phyloP scores from a whole-genome alignment of 176 grass and related monocot species.

The Hsuehochloa calcarea region DNA sequence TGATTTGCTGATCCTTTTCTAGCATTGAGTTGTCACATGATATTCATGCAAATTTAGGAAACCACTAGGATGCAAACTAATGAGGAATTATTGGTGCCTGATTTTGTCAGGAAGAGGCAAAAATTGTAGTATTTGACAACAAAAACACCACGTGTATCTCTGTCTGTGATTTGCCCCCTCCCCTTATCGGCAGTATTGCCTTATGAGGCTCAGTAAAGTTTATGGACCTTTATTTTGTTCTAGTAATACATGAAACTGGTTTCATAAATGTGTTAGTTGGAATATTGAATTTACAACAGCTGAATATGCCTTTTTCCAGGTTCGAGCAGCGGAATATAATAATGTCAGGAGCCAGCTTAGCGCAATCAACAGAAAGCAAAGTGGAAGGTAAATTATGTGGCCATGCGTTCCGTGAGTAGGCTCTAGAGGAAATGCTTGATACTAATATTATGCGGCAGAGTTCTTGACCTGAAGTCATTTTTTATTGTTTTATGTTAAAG shows the following conservation, averaged over 20 bases:
- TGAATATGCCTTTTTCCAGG: conserved; percentile 38
- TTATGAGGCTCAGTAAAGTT: neutral
- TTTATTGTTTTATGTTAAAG: neutral
- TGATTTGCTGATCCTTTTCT: neutral
- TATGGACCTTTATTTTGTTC: neutral
- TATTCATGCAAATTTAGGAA: neutral
- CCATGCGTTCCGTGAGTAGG: neutral
- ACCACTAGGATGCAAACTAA: neutral
- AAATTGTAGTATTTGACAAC: neutral
- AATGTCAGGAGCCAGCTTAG: conserved; percentile 96
- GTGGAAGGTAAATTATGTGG: conserved; percentile 63
- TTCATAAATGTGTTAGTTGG: neutral
- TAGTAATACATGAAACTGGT: neutral
- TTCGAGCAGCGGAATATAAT: conserved; percentile 78
- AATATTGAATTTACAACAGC: neutral
- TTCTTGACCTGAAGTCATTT: neutral
- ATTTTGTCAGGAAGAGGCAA: neutral
- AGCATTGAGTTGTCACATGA: neutral
- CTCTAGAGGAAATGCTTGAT: neutral
- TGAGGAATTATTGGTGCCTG: neutral
- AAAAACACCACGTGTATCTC: neutral
- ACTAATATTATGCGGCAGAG: neutral
- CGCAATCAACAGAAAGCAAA: conserved; percentile 96
- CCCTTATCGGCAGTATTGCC: neutral
- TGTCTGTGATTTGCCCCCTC: neutral